A percentile compares a stretch with the other conserved stretches of the same genome.
Conservation (phyloP, 352 stramenopile species). For the Pythium monospermum region DNA sequence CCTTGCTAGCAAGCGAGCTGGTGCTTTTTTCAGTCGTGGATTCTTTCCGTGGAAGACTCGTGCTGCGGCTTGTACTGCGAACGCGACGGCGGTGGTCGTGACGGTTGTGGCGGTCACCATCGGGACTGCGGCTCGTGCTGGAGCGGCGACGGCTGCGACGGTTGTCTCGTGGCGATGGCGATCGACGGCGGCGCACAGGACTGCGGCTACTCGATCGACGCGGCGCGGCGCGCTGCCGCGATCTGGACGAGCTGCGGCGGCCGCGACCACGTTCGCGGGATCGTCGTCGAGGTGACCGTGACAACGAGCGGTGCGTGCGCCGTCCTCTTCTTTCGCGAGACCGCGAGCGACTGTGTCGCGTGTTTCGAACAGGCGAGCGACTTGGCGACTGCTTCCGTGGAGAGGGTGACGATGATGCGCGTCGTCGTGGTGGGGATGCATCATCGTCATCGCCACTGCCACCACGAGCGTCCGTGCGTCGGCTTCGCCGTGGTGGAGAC, state of each 20-base stretch:
- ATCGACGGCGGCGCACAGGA: slow-evolving; percentile 3
- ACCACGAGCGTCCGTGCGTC: neutral
- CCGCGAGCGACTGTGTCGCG: neutral
- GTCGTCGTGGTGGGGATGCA: slow-evolving; percentile 17
- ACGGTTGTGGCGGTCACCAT: neutral
- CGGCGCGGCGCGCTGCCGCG: slow-evolving; percentile 1
- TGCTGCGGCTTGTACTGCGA: slow-evolving; percentile 1
- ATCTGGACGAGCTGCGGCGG: slow-evolving; percentile 11
- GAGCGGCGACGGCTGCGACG: slow-evolving; percentile 4
- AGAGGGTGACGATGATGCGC: neutral
- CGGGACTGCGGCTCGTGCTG: neutral
- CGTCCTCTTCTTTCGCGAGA: no score
- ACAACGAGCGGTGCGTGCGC: no score
- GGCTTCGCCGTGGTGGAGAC: neutral
- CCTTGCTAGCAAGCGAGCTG: neutral
- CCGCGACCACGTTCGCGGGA: neutral
- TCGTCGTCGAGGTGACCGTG: slow-evolving; percentile 6
- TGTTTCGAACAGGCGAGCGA: neutral
- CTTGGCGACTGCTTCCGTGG: slow-evolving; percentile 17
- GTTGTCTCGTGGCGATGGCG: neutral
- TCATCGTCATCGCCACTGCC: slow-evolving; percentile 8
- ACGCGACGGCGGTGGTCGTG: neutral
- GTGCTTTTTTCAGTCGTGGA: no score
- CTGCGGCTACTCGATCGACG: slow-evolving; percentile 10
- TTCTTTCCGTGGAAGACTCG: neutral